phyloP scores from a whole-genome alignment of 352 stramenopile species.

The Globisporangium echinulatum region DNA sequence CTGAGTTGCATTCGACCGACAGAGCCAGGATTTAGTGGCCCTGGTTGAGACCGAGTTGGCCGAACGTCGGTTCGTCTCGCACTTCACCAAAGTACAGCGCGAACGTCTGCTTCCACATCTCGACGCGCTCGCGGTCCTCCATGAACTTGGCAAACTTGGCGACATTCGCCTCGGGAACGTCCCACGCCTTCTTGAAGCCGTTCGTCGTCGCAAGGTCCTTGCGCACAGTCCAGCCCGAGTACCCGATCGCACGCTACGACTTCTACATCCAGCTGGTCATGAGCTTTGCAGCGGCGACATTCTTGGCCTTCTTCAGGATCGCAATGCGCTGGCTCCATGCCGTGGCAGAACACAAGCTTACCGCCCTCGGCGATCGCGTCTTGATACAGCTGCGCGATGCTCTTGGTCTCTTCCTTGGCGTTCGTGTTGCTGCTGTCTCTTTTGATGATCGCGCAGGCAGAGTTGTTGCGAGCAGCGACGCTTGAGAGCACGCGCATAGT shows the following conservation, averaged over 20 bases:
- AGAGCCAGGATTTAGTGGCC: constrained; percentile 14
- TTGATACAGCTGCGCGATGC: constrained; percentile 35
- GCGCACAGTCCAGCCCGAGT: constrained; percentile 19
- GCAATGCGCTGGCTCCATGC: constrained; percentile 46
- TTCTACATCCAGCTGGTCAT: constrained; percentile 66
- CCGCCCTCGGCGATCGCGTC: constrained; percentile 46
- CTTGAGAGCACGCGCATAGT: constrained; percentile 4
- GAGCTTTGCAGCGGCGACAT: constrained; percentile 44
- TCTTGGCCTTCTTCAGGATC: constrained; percentile 50
- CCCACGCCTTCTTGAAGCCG: constrained; percentile 25
- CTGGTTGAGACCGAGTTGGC: constrained; percentile 31
- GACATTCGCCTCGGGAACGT: constrained; percentile 25
- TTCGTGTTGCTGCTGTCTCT: not conserved
- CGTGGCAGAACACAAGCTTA: constrained; percentile 35
- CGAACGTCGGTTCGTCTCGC: constrained; percentile 28
- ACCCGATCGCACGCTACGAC: no score
- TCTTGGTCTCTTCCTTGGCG: constrained; percentile 35
- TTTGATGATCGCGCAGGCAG: no score
- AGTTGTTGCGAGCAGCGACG: no score
- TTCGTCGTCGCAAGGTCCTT: constrained; percentile 28
- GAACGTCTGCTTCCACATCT: constrained; percentile 36
- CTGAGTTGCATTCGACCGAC: not conserved
- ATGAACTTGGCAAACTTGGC: constrained; percentile 37
- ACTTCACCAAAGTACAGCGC: constrained; percentile 53
- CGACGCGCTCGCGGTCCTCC: constrained; percentile 36